phyloP scores from a whole-genome alignment of 139 green algal genomes.

The Tetraselmis chui region DNA sequence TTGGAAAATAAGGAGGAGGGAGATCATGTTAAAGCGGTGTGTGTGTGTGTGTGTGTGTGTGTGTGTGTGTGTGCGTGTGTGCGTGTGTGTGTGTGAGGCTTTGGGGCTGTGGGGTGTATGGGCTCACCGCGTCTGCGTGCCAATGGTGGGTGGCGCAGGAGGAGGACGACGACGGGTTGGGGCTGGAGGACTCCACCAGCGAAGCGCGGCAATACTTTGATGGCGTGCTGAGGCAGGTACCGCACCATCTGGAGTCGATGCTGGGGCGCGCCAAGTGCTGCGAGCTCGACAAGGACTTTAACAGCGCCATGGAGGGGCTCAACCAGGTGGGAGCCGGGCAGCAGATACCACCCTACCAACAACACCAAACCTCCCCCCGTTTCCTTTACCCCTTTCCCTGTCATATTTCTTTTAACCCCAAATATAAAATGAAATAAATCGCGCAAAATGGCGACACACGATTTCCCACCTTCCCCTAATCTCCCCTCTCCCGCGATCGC shows the following conservation, averaged over 20 bases:
- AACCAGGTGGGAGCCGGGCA: no score
- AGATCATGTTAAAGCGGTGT: not conserved
- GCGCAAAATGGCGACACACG: no score
- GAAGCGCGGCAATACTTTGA: conserved; percentile 41
- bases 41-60: not conserved
- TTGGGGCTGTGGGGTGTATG: not conserved
- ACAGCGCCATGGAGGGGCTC: conserved; percentile 28
- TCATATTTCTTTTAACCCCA: no score
- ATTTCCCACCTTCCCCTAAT: no score
- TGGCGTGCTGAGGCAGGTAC: conserved; percentile 25
- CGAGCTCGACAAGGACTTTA: conserved; percentile 29
- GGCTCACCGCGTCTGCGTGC: not conserved
- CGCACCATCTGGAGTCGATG: conserved; percentile 42
- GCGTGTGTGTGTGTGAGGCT: not conserved
- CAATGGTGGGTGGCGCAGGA: not conserved
- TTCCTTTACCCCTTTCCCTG: no score
- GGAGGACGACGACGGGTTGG: conserved; percentile 25
- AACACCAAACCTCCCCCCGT: no score
- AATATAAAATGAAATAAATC: no score
- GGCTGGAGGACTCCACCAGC: conserved; percentile 33
- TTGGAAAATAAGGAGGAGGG: no score
- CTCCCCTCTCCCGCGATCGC: no score
- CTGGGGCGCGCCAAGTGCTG: conserved; percentile 48
- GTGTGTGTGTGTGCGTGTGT: not conserved
- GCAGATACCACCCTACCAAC: no score